phyloP scores from a whole-genome alignment of 2,329 filamentous ascomycete genomes.

The Neodidymelliopsis sp. region DNA sequence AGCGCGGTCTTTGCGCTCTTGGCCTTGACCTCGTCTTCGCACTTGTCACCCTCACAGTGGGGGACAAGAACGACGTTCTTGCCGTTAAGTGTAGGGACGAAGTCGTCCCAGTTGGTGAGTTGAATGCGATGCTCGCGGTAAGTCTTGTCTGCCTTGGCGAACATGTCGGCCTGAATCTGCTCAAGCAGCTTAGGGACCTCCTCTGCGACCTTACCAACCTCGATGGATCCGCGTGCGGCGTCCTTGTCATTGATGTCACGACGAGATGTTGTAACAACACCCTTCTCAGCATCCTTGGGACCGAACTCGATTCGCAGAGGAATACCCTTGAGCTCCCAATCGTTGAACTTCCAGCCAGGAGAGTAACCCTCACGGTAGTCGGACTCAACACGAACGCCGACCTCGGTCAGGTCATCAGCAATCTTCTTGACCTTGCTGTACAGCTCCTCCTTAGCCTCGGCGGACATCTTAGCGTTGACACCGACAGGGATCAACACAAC shows the following conservation, averaged over 20 bases:
- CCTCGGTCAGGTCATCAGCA: conserved; percentile 71
- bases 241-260: conserved; percentile 84
- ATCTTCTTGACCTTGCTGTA: conserved; percentile 78
- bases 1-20: conserved; percentile 79
- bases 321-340: conserved; percentile 97
- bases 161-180: conserved; percentile 86
- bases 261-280: conserved; percentile 83
- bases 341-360: conserved; percentile 97
- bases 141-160: conserved; percentile 74
- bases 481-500: conserved; percentile 90
- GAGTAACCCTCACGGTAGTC: conserved; percentile 89
- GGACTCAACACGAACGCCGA: conserved; percentile 77
- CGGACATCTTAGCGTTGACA: conserved; percentile 72
- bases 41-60: conserved; percentile 82
- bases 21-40: conserved; percentile 95
- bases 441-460: conserved; percentile 80
- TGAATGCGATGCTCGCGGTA: conserved; percentile 83
- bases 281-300: conserved; percentile 88
- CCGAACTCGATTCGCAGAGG: conserved; percentile 95
- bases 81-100: conserved; percentile 85
- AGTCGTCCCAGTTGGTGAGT: conserved; percentile 86
- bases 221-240: conserved; percentile 66
- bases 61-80: conserved; percentile 95
- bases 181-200: conserved; percentile 84
- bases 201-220: conserved; percentile 74